phyloP scores from a whole-genome alignment of 345 rosid species.

The Cardamine chenopodiifolia region DNA sequence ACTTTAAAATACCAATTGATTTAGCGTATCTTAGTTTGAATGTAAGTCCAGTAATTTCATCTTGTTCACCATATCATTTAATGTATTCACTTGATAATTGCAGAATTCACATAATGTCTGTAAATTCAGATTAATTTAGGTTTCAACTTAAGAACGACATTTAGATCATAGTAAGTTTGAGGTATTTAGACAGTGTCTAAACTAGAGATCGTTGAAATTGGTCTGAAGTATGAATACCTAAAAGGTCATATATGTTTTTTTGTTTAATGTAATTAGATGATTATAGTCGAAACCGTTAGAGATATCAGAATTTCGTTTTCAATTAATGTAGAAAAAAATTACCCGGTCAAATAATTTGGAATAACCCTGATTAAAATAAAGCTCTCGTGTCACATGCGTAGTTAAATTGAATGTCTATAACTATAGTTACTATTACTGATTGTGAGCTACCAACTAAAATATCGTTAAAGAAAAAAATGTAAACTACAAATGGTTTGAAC shows the following conservation, averaged over 20 bases:
- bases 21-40: background rate
- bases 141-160: slow-evolving; percentile 1
- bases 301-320: slow-evolving; percentile 20
- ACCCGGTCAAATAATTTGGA: slow-evolving; percentile 9
- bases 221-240: background rate
- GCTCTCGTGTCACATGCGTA: slow-evolving; percentile 11
- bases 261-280: background rate
- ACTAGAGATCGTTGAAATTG: slow-evolving; percentile 3
- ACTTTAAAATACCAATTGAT: background rate
- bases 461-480: slow-evolving; percentile 29
- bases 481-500: slow-evolving; percentile 14
- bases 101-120: background rate
- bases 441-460: slow-evolving; percentile 40
- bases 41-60: slow-evolving; percentile 3
- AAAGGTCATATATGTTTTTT: slow-evolving; percentile 1
- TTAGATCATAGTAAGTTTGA: background rate
- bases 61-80: background rate
- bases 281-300: slow-evolving; percentile 8
- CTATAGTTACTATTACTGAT: slow-evolving; percentile 19
- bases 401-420: slow-evolving; percentile 11
- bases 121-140: background rate
- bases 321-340: background rate
- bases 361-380: slow-evolving; percentile 19
- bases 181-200: background rate
- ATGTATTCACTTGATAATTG: background rate